Evolutionary conservation across 805 yeast genomes (phyloP).

Genomic region (Lachancea fermentati): DNA sequence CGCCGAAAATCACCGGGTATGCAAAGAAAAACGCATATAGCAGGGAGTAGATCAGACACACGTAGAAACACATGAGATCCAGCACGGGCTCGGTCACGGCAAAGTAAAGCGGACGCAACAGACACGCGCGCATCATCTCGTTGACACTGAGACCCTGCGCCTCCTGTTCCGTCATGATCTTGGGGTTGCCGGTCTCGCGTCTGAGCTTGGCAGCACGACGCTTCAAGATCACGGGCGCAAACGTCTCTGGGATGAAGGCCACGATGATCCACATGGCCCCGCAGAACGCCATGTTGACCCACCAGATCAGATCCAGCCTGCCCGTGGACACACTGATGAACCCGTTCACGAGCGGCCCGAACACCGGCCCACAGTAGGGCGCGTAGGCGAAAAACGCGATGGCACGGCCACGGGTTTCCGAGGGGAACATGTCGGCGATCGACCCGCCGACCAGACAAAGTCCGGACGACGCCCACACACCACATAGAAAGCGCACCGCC

Average conservation of each 20-base stretch:
- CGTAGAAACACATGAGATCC: slow-evolving; percentile 77
- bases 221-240: slow-evolving; percentile 74
- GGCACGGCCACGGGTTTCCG: slow-evolving; percentile 77
- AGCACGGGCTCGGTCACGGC: slow-evolving; percentile 78
- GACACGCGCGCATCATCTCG: slow-evolving; percentile 67
- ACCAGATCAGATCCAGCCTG: slow-evolving; percentile 63
- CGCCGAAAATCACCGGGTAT: slow-evolving; percentile 81
- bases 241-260: slow-evolving; percentile 78
- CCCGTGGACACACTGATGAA: slow-evolving; percentile 71
- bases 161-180: slow-evolving; percentile 90
- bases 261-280: slow-evolving; percentile 74
- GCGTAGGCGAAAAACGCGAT: slow-evolving; percentile 89
- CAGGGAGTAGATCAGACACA: slow-evolving; percentile 84
- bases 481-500: slow-evolving; percentile 81
- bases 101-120: slow-evolving; percentile 75
- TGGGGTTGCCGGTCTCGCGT: slow-evolving; percentile 73
- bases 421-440: slow-evolving; percentile 82
- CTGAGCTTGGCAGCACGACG: slow-evolving; percentile 60
- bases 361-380: slow-evolving; percentile 88
- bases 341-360: slow-evolving; percentile 86
- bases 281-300: slow-evolving; percentile 92
- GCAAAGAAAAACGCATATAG: slow-evolving; percentile 93
- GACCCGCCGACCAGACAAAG: slow-evolving; percentile 87
- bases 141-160: slow-evolving; percentile 64
- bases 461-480: slow-evolving; percentile 80